Evolutionary conservation across 257 asterid species (phyloP).

Genomic region (Osmanthus fragrans): DNA sequence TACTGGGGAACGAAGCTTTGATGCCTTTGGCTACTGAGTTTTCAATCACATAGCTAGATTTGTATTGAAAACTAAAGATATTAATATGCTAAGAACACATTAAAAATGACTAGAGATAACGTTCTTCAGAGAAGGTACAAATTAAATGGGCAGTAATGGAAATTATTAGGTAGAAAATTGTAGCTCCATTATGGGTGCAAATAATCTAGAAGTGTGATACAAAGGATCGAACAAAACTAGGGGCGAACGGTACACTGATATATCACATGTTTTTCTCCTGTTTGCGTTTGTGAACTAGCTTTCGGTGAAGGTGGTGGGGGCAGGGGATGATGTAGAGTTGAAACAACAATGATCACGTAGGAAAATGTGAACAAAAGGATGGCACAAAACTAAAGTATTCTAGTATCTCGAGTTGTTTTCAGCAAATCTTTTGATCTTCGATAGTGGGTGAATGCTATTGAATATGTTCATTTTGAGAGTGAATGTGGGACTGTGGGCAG

Average conservation of each 20-base stretch:
- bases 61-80: background rate
- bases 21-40: background rate
- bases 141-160: background rate
- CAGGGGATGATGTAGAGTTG: no score
- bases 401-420: no score
- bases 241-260: background rate
- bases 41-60: background rate
- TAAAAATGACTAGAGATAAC: background rate
- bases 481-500: no score
- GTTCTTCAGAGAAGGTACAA: background rate
- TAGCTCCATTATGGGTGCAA: background rate
- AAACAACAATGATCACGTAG: no score
- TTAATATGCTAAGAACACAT: background rate
- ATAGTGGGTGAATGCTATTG: no score
- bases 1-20: background rate
- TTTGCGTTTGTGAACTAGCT: no score
- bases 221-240: background rate
- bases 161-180: background rate
- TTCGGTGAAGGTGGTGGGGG: no score
- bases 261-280: no score
- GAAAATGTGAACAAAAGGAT: no score
- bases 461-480: background rate
- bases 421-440: no score
- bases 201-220: background rate
- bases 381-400: no score